phyloP scores from a whole-genome alignment of 2,329 filamentous ascomycete genomes.

The Falciphora oryzae region DNA sequence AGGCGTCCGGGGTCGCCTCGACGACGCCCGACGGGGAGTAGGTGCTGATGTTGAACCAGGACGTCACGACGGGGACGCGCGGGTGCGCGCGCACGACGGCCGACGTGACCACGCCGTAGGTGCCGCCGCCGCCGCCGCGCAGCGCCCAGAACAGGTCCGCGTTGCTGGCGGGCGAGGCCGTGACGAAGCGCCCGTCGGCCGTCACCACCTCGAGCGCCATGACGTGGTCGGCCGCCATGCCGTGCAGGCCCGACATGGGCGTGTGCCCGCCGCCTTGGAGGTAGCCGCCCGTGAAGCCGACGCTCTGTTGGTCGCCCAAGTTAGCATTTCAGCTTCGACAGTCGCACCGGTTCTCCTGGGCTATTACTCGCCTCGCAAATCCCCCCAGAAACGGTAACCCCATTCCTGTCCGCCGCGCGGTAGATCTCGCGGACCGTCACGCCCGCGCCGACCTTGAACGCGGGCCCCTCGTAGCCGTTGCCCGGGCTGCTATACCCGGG shows the following conservation, averaged over 20 bases:
- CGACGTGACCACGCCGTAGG: slow-evolving; percentile 31
- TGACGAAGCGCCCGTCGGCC: slow-evolving; percentile 36
- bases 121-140: slow-evolving; percentile 37
- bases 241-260: slow-evolving; percentile 42
- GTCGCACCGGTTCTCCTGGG: neutral
- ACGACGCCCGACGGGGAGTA: neutral
- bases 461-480: slow-evolving; percentile 19
- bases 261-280: slow-evolving; percentile 48
- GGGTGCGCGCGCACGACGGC: slow-evolving; percentile 17
- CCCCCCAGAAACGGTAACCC: slow-evolving; percentile 46
- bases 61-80: slow-evolving; percentile 16
- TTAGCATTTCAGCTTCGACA: slow-evolving; percentile 6
- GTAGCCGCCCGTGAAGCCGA: slow-evolving; percentile 45
- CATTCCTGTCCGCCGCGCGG: slow-evolving; percentile 37
- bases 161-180: slow-evolving; percentile 33
- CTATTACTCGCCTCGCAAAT: slow-evolving; percentile 12
- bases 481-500: slow-evolving; percentile 26
- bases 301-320: slow-evolving; percentile 26
- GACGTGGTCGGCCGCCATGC: slow-evolving; percentile 45
- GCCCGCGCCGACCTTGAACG: slow-evolving; percentile 43
- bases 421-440: slow-evolving; percentile 46
- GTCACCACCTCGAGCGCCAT: slow-evolving; percentile 42
- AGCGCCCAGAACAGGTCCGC: slow-evolving; percentile 45
- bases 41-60: slow-evolving; percentile 33
- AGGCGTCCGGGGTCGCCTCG: slow-evolving; percentile 23